Evolutionary conservation across 768 basidiomycete species (phyloP).

Genomic region (Crucibulum laeve): DNA sequence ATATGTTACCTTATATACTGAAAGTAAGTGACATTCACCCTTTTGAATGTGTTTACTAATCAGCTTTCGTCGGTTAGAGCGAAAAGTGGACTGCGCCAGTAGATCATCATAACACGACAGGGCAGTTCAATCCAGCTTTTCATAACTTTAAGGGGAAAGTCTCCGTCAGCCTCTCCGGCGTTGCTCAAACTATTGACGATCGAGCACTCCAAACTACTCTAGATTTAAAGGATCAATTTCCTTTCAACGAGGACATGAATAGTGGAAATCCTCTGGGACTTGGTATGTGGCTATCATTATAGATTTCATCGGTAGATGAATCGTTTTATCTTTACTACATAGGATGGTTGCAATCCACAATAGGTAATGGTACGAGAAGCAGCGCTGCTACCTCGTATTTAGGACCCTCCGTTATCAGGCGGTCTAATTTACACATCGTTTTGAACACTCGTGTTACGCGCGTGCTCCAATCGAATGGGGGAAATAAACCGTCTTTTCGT

Average conservation of each 20-base stretch:
- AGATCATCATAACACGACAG: slow-evolving; percentile 3
- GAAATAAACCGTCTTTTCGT: slow-evolving; percentile 5
- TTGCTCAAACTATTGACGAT: not conserved
- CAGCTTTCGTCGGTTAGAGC: not conserved
- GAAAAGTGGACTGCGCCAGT: not conserved
- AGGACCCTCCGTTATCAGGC: slow-evolving; percentile 3
- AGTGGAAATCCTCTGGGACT: slow-evolving; percentile 7
- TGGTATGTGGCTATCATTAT: not conserved
- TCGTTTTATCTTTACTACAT: not conserved
- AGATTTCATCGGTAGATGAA: not conserved
- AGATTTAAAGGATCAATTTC: slow-evolving; percentile 3
- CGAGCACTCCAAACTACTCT: slow-evolving; percentile 1
- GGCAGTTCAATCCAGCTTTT: slow-evolving; percentile 1
- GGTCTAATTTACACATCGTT: slow-evolving; percentile 13
- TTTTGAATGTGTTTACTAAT: not conserved
- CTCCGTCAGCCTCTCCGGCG: slow-evolving; percentile 1
- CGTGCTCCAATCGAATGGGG: slow-evolving; percentile 4
- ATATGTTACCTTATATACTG: slow-evolving; percentile 2
- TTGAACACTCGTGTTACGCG: slow-evolving; percentile 14
- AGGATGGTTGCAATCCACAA: slow-evolving; percentile 10
- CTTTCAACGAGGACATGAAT: slow-evolving; percentile 2
- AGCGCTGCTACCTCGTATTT: slow-evolving; percentile 13
- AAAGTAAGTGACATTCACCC: not conserved
- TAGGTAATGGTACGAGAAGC: slow-evolving; percentile 8
- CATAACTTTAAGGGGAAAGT: slow-evolving; percentile 1